A percentile compares a stretch with the other conserved stretches of the same genome.
Conservation (phyloP, 1,284 basidiomycete genomes). For the Irpex rosettiformis region DNA sequence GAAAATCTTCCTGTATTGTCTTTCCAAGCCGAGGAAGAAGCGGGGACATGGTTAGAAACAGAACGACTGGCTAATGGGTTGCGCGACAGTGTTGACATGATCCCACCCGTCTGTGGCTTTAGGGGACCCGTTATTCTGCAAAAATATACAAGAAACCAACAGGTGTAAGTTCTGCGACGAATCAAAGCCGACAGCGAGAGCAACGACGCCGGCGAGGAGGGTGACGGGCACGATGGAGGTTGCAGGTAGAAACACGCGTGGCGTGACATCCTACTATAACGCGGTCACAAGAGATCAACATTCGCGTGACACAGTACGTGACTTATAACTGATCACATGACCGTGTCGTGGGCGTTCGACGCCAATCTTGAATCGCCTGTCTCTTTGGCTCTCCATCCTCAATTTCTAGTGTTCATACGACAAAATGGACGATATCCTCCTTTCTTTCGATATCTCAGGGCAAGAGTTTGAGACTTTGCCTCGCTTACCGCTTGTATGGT, state of each 20-base stretch:
- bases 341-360: slow-evolving; percentile 10
- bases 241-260: slow-evolving; percentile 1
- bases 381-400: too few relatives aligned
- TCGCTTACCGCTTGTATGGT: slow-evolving; percentile 17
- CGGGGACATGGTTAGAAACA: slow-evolving; percentile 10
- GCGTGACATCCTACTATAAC: background rate
- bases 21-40: slow-evolving; percentile 13
- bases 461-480: slow-evolving; percentile 17
- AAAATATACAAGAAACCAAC: slow-evolving; percentile 8
- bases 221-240: slow-evolving; percentile 4
- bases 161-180: background rate
- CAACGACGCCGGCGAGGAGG: slow-evolving; percentile 3
- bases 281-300: background rate
- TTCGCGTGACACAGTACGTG: background rate
- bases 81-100: slow-evolving; percentile 12
- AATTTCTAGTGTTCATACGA: too few relatives aligned
- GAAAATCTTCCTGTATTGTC: slow-evolving; percentile 19
- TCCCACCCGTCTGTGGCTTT: background rate
- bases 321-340: slow-evolving; percentile 10
- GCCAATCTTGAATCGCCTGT: too few relatives aligned
- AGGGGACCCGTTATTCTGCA: background rate
- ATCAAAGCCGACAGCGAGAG: background rate
- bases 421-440: slow-evolving; percentile 9
- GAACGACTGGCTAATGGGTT: slow-evolving; percentile 11
- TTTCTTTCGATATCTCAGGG: background rate